Evolutionary conservation across 2,329 filamentous ascomycete genomes (phyloP), one percentile per base, ranked within the genome.

Genomic region (Colletotrichum cereale): DNA sequence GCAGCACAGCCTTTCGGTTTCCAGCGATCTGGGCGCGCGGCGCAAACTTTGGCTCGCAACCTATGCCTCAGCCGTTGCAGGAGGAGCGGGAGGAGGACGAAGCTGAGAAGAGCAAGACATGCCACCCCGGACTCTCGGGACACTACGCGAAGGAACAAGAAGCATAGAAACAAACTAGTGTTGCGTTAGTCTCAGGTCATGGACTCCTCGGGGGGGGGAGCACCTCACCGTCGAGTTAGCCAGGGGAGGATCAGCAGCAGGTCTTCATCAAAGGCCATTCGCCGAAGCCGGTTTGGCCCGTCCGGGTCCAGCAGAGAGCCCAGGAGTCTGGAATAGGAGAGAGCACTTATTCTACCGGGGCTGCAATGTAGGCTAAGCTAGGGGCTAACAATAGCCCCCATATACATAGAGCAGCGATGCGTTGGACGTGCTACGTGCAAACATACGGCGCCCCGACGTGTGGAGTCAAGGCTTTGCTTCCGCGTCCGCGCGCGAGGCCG

Each of bases 171-270:
- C 53, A 21, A n/a, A 7, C 53, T 61, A 64, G 53, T 7, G 40
- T 12, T 12, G 18, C 5, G 21, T 40, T 34, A 44, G 60, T 8
- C 47, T 11, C 57, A 31, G 6, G 44, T 36, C 44, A 11, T n/a
- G 48, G 38, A 18, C 24, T 5, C 26, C 16, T 24, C 44, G 10
- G 36, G 36, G 47, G 21, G 11, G 38, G 21, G 11, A 31, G 34
- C 48, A 60, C 52, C 52, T 68, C 40, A 50, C 31, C 50, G 21
- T 26, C 36, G 3, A 21, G 16, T 48, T 21, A 38, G 56, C 29
- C 47, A 31, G 31, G 16, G 21, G 38, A 24, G 53, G 65, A 64
- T 69, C 67, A 71, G 63, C 67, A 71, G n/a, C n/a, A n/a, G 47
- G 26, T 40, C 34, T 50, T 3, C 3, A n/a, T 55, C 26, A 14